phyloP scores from a whole-genome alignment of 805 yeast species.

The Candida sakaeoensis region DNA sequence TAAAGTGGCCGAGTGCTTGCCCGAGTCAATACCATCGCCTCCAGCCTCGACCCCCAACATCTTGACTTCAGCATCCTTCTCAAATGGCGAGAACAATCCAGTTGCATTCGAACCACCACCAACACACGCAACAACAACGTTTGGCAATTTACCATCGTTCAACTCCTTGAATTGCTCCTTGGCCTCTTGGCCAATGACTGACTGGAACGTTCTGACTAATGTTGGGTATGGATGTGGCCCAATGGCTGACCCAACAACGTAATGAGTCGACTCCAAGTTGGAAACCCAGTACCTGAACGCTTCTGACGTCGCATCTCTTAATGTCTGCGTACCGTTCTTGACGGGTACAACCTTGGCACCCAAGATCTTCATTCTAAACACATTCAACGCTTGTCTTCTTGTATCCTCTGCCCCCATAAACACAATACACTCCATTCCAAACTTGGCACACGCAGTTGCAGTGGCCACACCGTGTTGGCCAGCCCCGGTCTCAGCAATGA shows the following conservation, averaged over 20 bases:
- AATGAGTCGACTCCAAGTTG: slow-evolving; percentile 80
- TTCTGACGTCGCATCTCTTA: slow-evolving; percentile 97
- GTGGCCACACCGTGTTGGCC: slow-evolving; percentile 95
- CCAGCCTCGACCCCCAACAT: slow-evolving; percentile 97
- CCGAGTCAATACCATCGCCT: slow-evolving; percentile 91
- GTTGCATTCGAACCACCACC: slow-evolving; percentile 99
- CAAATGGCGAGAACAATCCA: slow-evolving; percentile 95
- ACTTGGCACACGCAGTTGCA: slow-evolving; percentile 88
- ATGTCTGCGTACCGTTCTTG: slow-evolving; percentile 89
- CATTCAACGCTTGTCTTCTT: slow-evolving; percentile 96
- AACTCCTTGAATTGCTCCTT: slow-evolving; percentile 81
- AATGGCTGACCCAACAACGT: slow-evolving; percentile 95
- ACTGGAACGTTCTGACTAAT: slow-evolving; percentile 95
- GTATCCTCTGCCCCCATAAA: slow-evolving; percentile 99
- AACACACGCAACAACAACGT: slow-evolving; percentile 95
- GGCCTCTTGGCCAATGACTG: slow-evolving; percentile 93
- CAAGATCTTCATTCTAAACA: slow-evolving; percentile 91
- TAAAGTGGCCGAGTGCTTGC: slow-evolving; percentile 89
- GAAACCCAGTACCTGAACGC: slow-evolving; percentile 97
- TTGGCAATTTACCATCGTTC: slow-evolving; percentile 82
- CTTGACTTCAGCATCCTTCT: slow-evolving; percentile 70
- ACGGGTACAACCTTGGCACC: slow-evolving; percentile 97
- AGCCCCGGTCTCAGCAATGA: slow-evolving; percentile 90
- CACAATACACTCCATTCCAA: slow-evolving; percentile 90
- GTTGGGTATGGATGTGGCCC: slow-evolving; percentile 99